phyloP scores from a whole-genome alignment of 192 early-diverging fungal genomes.

The Funneliformis mosseae region DNA sequence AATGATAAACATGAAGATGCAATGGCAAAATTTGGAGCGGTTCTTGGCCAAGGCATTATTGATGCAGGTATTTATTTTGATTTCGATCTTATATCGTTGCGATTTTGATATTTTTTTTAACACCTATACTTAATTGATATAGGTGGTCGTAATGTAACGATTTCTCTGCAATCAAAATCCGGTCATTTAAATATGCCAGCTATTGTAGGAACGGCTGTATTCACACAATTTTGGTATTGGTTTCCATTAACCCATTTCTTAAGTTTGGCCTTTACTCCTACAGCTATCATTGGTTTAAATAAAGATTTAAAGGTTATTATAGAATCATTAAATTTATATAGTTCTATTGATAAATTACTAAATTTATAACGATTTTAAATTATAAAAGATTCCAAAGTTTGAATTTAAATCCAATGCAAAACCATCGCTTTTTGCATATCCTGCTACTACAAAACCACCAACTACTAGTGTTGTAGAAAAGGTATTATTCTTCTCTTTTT shows the following conservation, averaged over 20 bases:
- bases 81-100: not conserved
- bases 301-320: slow-evolving; percentile 69
- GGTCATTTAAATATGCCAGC: slow-evolving; percentile 92
- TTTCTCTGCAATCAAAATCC: slow-evolving; percentile 84
- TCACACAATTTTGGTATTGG: slow-evolving; percentile 99
- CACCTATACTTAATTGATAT: not conserved
- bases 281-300: slow-evolving; percentile 94
- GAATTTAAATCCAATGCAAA: slow-evolving; percentile 83
- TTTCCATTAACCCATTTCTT: slow-evolving; percentile 97
- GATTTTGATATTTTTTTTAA: not conserved
- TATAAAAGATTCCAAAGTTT: slow-evolving; percentile 75
- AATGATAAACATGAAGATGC: slow-evolving; percentile 90
- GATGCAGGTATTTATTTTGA: slow-evolving; percentile 72
- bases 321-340: not conserved
- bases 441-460: slow-evolving; percentile 81
- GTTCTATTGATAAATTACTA: not conserved
- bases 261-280: slow-evolving; percentile 92
- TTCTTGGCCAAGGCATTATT: slow-evolving; percentile 95
- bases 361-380: not conserved
- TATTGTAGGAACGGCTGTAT: slow-evolving; percentile 97
- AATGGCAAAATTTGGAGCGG: slow-evolving; percentile 95
- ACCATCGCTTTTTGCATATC: slow-evolving; percentile 93
- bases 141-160: slow-evolving; percentile 96
- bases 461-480: slow-evolving; percentile 81
- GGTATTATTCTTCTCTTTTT: slow-evolving; percentile 25